Base-by-base conservation (phyloP, 1,284 basidiomycete genomes). In the Pseudozyma flocculosa region DNA sequence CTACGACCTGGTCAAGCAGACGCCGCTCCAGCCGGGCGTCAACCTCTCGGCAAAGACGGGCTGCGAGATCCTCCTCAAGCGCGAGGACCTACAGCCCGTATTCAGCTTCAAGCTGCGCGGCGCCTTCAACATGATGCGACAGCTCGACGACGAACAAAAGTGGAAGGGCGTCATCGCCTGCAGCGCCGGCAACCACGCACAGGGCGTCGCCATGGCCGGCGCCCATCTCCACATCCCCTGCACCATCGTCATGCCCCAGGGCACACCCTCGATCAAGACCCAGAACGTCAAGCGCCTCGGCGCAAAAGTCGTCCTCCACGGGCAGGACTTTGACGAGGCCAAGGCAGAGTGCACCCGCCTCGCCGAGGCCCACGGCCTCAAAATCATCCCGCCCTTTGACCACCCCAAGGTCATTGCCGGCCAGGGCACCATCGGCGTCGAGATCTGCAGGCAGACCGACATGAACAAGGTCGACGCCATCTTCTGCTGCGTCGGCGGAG, bases 91-190 rank as follows among this genome's bases (percentile, higher is more conserved):
- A 8, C 95, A 98, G 58, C 91, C 96, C 64, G 95, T 99, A 17
- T 99, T 98, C 79, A 92, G 89, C 77, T 99, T 99, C 86, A 99
- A 99, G 56, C 60, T 76, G 18, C 61, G 95, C 9, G 95, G 95
- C 22, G 95, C 95, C 18, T 98, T 95, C 83, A 99, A 99, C 80
- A 90, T 97, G 79, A 99, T 99, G 95, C 90, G 90, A 7, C 85
- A 85, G 79, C 82, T 99, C 40, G 83, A 83, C 11, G 86, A 88
- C 22, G 90, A 92, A 54, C 92, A 97, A 71, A 85, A 92, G 63
- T 92, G 90, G 89, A 94, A 93, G 79, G 95, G 95, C 55, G 95
- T 99, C 65, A 84, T 98, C 53, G 97, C 95, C 38, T 99, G 94
- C 78, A 94, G 90, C 75, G 95, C 78, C 90, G 94, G 95, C 19